Conservation (phyloP, 805 yeast genomes). For the Schizosaccharomyces pombe region ASM294v3 CU329670.1:1571001-1571500, state of each 20-base stretch:
- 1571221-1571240: background rate
- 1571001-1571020: slow-evolving; percentile 45
- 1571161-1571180: slow-evolving; percentile 59
- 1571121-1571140: slow-evolving; percentile 65
- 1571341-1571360: too few relatives aligned
- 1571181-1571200: slow-evolving; percentile 12
- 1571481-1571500: too few relatives aligned
- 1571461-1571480: too few relatives aligned
- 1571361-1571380: too few relatives aligned
- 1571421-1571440: too few relatives aligned
- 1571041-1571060: slow-evolving; percentile 52
- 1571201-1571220: background rate
- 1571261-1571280: background rate
- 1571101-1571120: slow-evolving; percentile 33
- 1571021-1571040: slow-evolving; percentile 43
- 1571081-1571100: slow-evolving; percentile 21
- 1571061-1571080: slow-evolving; percentile 39
- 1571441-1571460: too few relatives aligned
- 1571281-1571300: background rate
- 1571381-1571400: too few relatives aligned
- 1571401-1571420: too few relatives aligned
- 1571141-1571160: slow-evolving; percentile 50
- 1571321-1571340: too few relatives aligned
- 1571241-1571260: background rate
- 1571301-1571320: background rate